Evolutionary conservation across 768 basidiomycete species (phyloP), one percentile per base, ranked within the genome.

Genomic region (Suillus subaureus): DNA sequence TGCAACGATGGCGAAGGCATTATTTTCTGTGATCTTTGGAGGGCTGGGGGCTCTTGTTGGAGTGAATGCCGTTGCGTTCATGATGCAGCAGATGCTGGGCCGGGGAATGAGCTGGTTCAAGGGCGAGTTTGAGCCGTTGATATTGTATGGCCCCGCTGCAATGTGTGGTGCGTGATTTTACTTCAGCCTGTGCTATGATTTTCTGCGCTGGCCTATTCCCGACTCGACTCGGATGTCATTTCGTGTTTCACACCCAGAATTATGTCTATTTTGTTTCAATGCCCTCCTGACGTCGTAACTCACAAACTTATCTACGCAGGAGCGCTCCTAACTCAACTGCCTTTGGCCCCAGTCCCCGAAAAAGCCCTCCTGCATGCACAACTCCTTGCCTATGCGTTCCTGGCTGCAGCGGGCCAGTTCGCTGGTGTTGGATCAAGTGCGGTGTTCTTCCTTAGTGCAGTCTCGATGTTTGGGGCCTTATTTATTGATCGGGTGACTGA

Each of bases 31-130:
- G 6, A 21, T 81, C 40, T 75, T 77, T 4, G 86, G 87, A 3
- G 52, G 89, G 28, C 61, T 87, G 2, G 89, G 89, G 0, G 85
- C 89, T 0, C 39, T 93, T 4, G 61, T 90, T 1, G 79, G 82
- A 1, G 88, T 92, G 0, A 96, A 97, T 68, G 65, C 83, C 1
- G 83, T 92, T 0, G 97, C 96, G 0, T 72, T 87, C 2, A 64
- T 93, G 15, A 90, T 97, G 88, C 75, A 78, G 33, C 73, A 74
- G 6, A 84, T 87, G 0, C 74, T 94, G 26, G 82, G 85, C 9
- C 90, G 86, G 75, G 83, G 86, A 0, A 85, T 97, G 86, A 92
- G 91, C 70, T 98, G 96, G 96, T 97, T 93, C 76, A 81, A 85
- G 18, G 84, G 82, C 49, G 92, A 93, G 67, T 83, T 88, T 69